A percentile compares a stretch with the other conserved stretches of the same genome.
phyloP scores from a whole-genome alignment of 164 flowering plant genomes.

The Santalum album region DNA sequence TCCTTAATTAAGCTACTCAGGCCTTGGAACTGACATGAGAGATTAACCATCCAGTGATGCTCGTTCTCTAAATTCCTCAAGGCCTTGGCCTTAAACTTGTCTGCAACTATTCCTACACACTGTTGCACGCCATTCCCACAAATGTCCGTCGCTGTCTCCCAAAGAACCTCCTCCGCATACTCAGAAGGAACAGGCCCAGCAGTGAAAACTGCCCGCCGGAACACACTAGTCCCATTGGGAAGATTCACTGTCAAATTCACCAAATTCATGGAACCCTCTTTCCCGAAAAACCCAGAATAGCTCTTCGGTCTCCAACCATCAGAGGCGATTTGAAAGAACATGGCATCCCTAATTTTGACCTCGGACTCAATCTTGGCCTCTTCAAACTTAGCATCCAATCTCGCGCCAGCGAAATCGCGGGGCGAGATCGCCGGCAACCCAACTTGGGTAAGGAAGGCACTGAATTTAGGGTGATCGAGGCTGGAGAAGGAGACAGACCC shows the following conservation, averaged over 20 bases:
- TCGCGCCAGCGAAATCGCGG: conserved; percentile 46
- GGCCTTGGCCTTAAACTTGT: conserved; percentile 67
- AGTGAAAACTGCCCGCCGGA: conserved; percentile 61
- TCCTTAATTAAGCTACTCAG: conserved; percentile 69
- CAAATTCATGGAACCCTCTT: conserved; percentile 52
- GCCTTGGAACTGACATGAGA: conserved; percentile 75
- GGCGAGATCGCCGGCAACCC: conserved; percentile 63
- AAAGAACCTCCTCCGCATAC: conserved; percentile 79
- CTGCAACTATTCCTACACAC: conserved; percentile 83
- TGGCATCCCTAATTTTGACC: conserved; percentile 67
- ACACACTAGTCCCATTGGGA: conserved; percentile 89
- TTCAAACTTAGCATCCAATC: conserved; percentile 61
- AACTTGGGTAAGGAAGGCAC: conserved; percentile 70
- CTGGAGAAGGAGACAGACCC: conserved; percentile 81
- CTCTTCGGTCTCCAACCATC: conserved; percentile 69
- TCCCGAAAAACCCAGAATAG: conserved; percentile 17
- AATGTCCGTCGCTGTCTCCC: conserved; percentile 57
- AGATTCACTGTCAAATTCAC: conserved; percentile 57
- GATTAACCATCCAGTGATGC: conserved; percentile 90
- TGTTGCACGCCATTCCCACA: conserved; percentile 48
- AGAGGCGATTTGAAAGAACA: conserved; percentile 82
- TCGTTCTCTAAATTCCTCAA: conserved; percentile 70
- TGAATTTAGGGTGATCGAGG: conserved; percentile 86
- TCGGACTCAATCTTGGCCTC: conserved; percentile 66
- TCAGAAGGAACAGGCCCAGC: conserved; percentile 47